Evolutionary conservation across 2,329 filamentous ascomycete genomes (phyloP).

Genomic region (Sporothrix luriei): DNA sequence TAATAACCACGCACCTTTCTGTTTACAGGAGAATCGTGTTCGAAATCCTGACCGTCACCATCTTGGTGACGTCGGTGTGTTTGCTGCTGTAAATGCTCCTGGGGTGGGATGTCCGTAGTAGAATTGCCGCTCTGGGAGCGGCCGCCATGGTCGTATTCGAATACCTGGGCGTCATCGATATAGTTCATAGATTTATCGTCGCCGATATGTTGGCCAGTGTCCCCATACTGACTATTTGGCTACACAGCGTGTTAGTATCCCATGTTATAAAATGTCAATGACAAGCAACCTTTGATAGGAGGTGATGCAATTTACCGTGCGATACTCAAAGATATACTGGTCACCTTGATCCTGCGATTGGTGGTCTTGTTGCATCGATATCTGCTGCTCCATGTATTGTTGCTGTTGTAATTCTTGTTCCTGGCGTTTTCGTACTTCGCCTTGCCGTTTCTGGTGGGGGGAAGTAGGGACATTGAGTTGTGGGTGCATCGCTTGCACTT

Average conservation of each 20-base stretch:
- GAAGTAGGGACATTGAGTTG: conserved; percentile 89
- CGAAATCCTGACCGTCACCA: background rate
- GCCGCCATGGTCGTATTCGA: conserved; percentile 43
- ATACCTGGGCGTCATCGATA: conserved; percentile 44
- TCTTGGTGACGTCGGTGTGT: conserved; percentile 23
- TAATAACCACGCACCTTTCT: conserved; percentile 36
- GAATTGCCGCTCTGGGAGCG: conserved; percentile 29
- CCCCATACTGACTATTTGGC: conserved; percentile 41
- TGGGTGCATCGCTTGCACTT: conserved; percentile 98
- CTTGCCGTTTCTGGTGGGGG: conserved; percentile 54
- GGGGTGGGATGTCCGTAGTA: background rate
- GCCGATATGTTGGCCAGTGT: conserved; percentile 37
- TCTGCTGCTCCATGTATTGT: conserved; percentile 39
- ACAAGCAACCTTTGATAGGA: background rate
- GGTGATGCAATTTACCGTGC: conserved; percentile 40
- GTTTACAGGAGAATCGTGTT: background rate
- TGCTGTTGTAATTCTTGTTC: conserved; percentile 49
- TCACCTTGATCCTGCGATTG: conserved; percentile 38
- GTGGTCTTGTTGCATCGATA: conserved; percentile 35
- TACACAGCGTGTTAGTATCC: conserved; percentile 2
- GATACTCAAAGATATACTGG: conserved; percentile 45
- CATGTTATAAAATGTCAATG: background rate
- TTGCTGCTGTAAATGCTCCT: background rate
- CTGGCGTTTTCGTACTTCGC: conserved; percentile 53
- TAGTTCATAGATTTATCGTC: conserved; percentile 39